Base-by-base conservation (phyloP, 2,329 filamentous ascomycete genomes). In the Alternaria longipes region DNA sequence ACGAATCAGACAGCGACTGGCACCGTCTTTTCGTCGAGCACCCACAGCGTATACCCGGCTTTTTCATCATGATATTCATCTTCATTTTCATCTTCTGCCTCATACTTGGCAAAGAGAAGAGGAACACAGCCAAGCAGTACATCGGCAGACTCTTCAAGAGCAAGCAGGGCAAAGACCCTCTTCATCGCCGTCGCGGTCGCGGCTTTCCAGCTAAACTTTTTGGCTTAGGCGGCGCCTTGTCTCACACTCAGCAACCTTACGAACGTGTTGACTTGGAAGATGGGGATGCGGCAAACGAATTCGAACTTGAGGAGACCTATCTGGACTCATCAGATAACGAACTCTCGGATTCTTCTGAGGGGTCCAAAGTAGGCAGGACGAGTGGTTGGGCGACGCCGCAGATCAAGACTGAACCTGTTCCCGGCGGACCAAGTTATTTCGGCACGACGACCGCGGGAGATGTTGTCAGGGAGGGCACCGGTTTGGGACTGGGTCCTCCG, bases 1-100 rank as follows among this genome's bases (percentile, higher is more conserved):
- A 71, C 77, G 70, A 84, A 66, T 84, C 86, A 60, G 82, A 73
- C 68, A 82, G 70, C 78, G 68, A 84, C 85, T 81, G 82, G 81
- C 85, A 87, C 66, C 79, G 81, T 30, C 81, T 96, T 6, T 87
- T 94, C 70, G 85, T 89, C 54, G 79, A 80, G 60, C 81, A 90
- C 45, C 86, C 90, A 1, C 89, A 87, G 62, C 88, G 91, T 1
- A 86, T 91, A 3, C 90, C 91, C 0, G 89, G 91, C 0, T 85
- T 97, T 57, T 75, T 97, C 18, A 81, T 94, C n/a, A 90, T 97
- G 74, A 69, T 97, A 16, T 68, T 95, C 32, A 86, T 97, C 60
- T 70, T 97, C 26, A 71, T 90, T 20, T 79, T 94, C 30, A 83
- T 91, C 18, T 82, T 84, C 8, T 94, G 91, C 75, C 82, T 97